Base-by-base conservation (phyloP, 2,329 filamentous ascomycete species). In the Polytolypa hystricis region DNA sequence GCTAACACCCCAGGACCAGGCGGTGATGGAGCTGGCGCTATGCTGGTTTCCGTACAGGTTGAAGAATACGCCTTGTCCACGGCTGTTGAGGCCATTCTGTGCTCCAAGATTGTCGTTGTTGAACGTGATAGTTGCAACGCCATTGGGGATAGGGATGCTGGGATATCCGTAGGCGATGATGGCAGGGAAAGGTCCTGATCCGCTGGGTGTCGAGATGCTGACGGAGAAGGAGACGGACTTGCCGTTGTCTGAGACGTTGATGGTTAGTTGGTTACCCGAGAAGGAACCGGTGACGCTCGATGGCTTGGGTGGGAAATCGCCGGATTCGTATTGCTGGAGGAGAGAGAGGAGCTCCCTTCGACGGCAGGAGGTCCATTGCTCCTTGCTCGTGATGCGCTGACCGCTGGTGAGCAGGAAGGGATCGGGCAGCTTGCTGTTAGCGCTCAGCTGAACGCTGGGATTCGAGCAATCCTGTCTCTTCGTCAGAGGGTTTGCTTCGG, bases 1-100 rank as follows among this genome's bases (percentile, higher is more conserved):
- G 47, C 69, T 68, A 2, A 77, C 71, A 38, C 70, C 74, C 73
- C 74, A 79, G 6, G 73, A 70, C 75, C 75, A 79, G 17, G 75
- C 73, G 4, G 69, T 75, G 43, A 74, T 56, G 5, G 74, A 73
- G 35, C 72, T 70, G 10, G 74, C 73, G 23, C 62, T 66, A 58
- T 74, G 69, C 10, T 59, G 54, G 36, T 58, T 64, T 30, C 74
- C 73, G 47, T 75, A 75, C 4, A 79, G 60, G 30, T 67, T 67
- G 57, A 72, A 79, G 60, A 77, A 79, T 37, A 65, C 64, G 40
- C 74, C 74, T 44, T 65, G 58, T 35, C 74, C 74, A 35, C 73
- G 73, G 39, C 65, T 70, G 32, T 53, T 50, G 17, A 38, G 40
- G 21, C 47, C 42, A 9, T 49, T 50, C 57, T 79, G 72, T 14